Base-by-base conservation (phyloP, 208 protist species). In the Crithidia expoeki region DNA sequence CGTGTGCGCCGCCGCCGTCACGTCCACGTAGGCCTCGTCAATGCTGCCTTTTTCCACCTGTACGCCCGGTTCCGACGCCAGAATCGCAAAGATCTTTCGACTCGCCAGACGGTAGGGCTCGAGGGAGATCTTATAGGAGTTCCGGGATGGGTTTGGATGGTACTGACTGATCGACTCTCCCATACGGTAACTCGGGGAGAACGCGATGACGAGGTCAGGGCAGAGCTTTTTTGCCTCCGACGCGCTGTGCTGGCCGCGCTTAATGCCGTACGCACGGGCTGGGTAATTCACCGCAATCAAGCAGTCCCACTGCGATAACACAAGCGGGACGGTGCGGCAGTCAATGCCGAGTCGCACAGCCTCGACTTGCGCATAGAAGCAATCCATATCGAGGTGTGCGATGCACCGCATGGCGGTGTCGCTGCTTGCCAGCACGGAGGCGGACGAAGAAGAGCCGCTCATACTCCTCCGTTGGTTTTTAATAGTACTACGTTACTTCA, bases 311-410 rank as follows among this genome's bases (percentile, higher is more conserved):
- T 95, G 86, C 10, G 82, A 63, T 9, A 93, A 55, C n/a, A 89
- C 76, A 36, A 88, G 92, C 0, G 90, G 91, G 4, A 73, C 68
- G 6, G 76, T 78, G 12, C 86, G 84, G 67, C 85, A 44, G 38
- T 44, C 38, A 44, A 14, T 14, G 14, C 38, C 38, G 10, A 96
- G 70, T 90, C 92, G 84, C 12, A 94, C 76, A 19, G 87, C 86
- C 80, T 97, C 94, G 57, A 96, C 92, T 56, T 97, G 91, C 0
- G 87, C 92, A 74, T 97, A 98, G 74, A 98, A 98, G 84, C 88
- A 96, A 70, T 98, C 94, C 84, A 97, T 91, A 73, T 98, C 92
- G 19, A 97, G 69, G 80, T 96, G 94, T 47, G 70, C 81, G 33
- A 98, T 94, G 78, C 83, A 88, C 7, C 71, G 71, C 71, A 76